These are phyloP conservation scores for Eruca vesicaria DNA, from an alignment of 441 rosid genomes.

Conservation along the genomic window DNA sequence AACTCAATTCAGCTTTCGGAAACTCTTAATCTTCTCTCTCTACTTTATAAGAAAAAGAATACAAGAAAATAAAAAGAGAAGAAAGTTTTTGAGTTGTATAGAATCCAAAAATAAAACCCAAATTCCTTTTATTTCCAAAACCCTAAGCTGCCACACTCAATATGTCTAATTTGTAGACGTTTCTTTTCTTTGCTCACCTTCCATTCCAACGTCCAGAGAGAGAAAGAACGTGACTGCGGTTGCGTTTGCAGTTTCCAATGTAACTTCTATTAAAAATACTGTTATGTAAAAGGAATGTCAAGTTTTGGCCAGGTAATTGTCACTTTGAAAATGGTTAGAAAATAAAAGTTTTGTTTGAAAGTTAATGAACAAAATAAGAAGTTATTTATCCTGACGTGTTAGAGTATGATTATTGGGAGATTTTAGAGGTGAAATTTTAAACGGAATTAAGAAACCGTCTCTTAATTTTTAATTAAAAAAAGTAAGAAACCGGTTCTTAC, in stretches of 20 bases:
- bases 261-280: background rate
- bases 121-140: constrained; percentile 26
- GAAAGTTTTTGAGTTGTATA: background rate
- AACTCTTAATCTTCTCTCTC: background rate
- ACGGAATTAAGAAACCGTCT: too few relatives aligned
- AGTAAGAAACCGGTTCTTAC: too few relatives aligned
- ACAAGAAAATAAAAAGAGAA: background rate
- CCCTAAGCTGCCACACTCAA: constrained; percentile 34
- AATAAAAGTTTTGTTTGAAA: background rate
- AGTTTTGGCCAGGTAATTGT: background rate
- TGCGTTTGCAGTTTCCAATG: constrained; percentile 19
- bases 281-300: background rate
- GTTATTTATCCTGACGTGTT: background rate
- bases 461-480: too few relatives aligned
- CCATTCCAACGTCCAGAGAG: constrained; percentile 9
- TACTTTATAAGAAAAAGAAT: background rate
- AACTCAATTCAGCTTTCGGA: constrained; percentile 31
- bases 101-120: constrained; percentile 33
- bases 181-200: constrained; percentile 28
- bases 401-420: too few relatives aligned
- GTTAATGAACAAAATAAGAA: background rate
- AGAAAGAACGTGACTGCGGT: constrained; percentile 6
- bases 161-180: constrained; percentile 35
- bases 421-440: too few relatives aligned
- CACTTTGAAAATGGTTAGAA: background rate